A percentile compares a stretch with the other conserved stretches of the same genome.
These are phyloP conservation scores for Isabelozyma rhagii DNA, from an alignment of 805 yeast genomes.

Conservation along the genomic window DNA sequence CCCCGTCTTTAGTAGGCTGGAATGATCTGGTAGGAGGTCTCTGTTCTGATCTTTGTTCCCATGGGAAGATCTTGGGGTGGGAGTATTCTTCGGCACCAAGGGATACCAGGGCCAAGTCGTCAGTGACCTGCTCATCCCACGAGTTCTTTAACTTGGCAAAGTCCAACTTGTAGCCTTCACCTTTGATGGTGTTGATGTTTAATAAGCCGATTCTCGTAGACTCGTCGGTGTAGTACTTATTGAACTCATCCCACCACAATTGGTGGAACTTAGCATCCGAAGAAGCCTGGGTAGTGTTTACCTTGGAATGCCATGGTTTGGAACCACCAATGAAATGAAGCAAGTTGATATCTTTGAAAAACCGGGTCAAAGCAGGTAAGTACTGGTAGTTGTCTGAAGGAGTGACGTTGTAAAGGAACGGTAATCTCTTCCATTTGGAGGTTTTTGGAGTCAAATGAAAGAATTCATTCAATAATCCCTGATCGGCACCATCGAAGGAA, in stretches of 20 bases:
- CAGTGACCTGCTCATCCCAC: constrained; percentile 16
- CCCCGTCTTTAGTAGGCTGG: constrained; percentile 4
- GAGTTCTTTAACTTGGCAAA: constrained; percentile 15
- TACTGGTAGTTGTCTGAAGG: constrained; percentile 31
- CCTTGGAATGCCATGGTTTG: constrained; percentile 29
- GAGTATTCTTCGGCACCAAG: neutral
- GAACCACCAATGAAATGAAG: constrained; percentile 30
- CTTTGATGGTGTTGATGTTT: constrained; percentile 3
- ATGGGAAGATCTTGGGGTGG: constrained; percentile 22
- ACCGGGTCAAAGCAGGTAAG: constrained; percentile 29
- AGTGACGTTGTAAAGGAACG: constrained; percentile 34
- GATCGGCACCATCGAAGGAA: constrained; percentile 38
- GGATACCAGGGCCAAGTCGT: neutral
- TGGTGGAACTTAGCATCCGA: constrained; percentile 15
- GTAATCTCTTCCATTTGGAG: constrained; percentile 26
- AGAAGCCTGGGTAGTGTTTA: constrained; percentile 10
- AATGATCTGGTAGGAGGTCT: constrained; percentile 24
- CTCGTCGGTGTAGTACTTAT: constrained; percentile 15
- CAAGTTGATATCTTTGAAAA: constrained; percentile 23
- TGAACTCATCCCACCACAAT: constrained; percentile 29
- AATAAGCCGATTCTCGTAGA: constrained; percentile 5
- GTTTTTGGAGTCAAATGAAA: constrained; percentile 18
- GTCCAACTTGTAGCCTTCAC: constrained; percentile 20
- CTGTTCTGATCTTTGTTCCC: constrained; percentile 22
- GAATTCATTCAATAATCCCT: constrained; percentile 33